Conservation (phyloP, 108 stramenopile species). For the Skeletonema marinoi region DNA sequence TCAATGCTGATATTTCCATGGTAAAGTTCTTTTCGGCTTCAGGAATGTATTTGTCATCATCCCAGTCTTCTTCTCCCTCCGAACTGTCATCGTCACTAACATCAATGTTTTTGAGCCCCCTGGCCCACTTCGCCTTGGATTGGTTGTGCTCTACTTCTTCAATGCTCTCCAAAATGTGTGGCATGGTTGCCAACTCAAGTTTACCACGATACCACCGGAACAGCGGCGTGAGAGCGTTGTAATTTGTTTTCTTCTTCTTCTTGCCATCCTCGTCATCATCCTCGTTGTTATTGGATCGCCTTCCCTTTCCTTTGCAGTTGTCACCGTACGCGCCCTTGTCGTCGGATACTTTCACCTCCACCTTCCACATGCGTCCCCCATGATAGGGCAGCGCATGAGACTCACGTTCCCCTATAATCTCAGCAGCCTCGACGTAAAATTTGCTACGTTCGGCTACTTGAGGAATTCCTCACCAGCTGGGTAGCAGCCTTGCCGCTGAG, state of each 20-base stretch:
- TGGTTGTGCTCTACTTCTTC: constrained; percentile 32
- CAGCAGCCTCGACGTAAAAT: constrained; percentile 59
- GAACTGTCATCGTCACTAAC: constrained; percentile 25
- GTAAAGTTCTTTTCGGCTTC: constrained; percentile 16
- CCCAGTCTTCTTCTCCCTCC: constrained; percentile 44
- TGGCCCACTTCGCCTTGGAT: constrained; percentile 27
- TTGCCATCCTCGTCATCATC: constrained; percentile 18
- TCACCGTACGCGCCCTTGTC: constrained; percentile 28
- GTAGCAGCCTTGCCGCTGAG: background rate
- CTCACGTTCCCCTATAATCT: constrained; percentile 61
- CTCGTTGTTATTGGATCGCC: constrained; percentile 34
- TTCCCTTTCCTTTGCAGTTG: constrained; percentile 28
- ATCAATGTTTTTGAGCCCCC: constrained; percentile 29
- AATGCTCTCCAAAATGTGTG: constrained; percentile 58
- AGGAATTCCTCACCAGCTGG: constrained; percentile 34
- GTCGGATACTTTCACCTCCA: constrained; percentile 42
- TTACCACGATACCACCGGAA: constrained; percentile 49
- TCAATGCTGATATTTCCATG: constrained; percentile 39
- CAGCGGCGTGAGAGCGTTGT: constrained; percentile 40
- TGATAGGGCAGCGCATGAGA: constrained; percentile 68
- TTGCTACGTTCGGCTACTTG: constrained; percentile 48
- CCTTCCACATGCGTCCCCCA: constrained; percentile 80
- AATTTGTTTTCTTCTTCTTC: constrained; percentile 13
- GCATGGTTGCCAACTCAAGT: constrained; percentile 65
- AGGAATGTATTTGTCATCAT: constrained; percentile 18